Conservation (phyloP, 2,329 filamentous ascomycete genomes). For the Ophiocordyceps sinensis region DNA sequence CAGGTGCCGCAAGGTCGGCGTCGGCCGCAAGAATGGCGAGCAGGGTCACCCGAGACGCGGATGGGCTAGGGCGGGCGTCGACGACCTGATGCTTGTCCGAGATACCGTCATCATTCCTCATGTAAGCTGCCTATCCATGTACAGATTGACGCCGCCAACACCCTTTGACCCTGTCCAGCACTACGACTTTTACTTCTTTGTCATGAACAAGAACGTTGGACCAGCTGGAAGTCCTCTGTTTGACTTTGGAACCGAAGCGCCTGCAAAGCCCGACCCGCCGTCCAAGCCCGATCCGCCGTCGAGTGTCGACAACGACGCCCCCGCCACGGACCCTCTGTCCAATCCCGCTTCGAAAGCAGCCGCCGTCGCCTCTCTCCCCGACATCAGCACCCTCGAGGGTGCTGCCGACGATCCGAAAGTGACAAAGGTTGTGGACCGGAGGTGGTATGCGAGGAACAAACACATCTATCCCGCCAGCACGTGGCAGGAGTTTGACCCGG, state of each 20-base stretch:
- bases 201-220: slow-evolving; percentile 71
- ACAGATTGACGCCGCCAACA: not conserved
- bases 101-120: slow-evolving; percentile 88
- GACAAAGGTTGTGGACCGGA: slow-evolving; percentile 88
- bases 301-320: not conserved
- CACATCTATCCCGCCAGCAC: slow-evolving; percentile 94
- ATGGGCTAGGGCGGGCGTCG: slow-evolving; percentile 88
- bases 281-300: slow-evolving; percentile 3
- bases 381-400: slow-evolving; percentile 54
- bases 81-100: slow-evolving; percentile 86
- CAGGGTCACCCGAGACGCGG: slow-evolving; percentile 54
- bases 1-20: slow-evolving; percentile 78
- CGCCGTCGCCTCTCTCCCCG: slow-evolving; percentile 23
- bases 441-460: slow-evolving; percentile 97
- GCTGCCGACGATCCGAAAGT: slow-evolving; percentile 59
- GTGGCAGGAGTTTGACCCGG: slow-evolving; percentile 90
- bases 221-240: slow-evolving; percentile 64
- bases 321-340: slow-evolving; percentile 10
- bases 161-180: slow-evolving; percentile 41
- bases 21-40: slow-evolving; percentile 61
- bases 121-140: slow-evolving; percentile 38
- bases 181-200: slow-evolving; percentile 94
- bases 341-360: slow-evolving; percentile 22
- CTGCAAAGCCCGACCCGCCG: slow-evolving; percentile 10
- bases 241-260: slow-evolving; percentile 47